phyloP scores from a whole-genome alignment of 108 stramenopile species.

The Mediolabrus comicus region DNA sequence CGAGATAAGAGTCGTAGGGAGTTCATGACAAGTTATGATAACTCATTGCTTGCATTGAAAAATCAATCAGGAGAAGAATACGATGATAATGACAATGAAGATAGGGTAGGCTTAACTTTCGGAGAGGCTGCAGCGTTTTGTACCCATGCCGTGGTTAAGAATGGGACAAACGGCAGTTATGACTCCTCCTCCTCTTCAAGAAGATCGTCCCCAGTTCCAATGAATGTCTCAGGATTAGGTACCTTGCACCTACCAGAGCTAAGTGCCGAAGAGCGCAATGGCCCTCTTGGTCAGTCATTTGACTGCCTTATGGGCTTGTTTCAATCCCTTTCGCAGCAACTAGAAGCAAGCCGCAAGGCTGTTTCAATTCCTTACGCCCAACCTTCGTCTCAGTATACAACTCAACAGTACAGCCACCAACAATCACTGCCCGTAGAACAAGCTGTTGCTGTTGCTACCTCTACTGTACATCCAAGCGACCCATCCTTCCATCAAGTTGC shows the following conservation, averaged over 20 bases:
- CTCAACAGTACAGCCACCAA: conserved; percentile 1
- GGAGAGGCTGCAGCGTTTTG: conserved; percentile 75
- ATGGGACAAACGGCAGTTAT: neutral
- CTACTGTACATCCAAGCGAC: conserved; percentile 10
- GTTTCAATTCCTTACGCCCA: neutral
- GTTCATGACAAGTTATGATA: conserved; percentile 85
- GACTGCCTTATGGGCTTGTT: conserved; percentile 85
- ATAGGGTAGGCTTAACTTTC: conserved; percentile 36
- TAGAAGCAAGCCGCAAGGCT: conserved; percentile 52
- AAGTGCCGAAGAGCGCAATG: conserved; percentile 65
- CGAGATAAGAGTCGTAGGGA: conserved; percentile 85
- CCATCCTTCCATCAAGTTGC: conserved; percentile 31
- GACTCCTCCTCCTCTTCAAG: neutral
- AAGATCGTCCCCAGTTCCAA: neutral
- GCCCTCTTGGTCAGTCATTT: conserved; percentile 76
- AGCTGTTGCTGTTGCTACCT: conserved; percentile 23
- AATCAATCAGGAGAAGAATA: conserved; percentile 20
- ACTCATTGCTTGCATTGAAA: conserved; percentile 56
- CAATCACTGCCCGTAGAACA: conserved; percentile 10
- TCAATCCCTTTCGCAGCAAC: conserved; percentile 73
- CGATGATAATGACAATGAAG: conserved; percentile 8
- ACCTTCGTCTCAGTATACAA: neutral
- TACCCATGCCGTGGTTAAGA: conserved; percentile 32
- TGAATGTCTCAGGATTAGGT: neutral
- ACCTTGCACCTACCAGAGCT: conserved; percentile 64